Evolutionary conservation across 768 basidiomycete species (phyloP), one percentile per base, ranked within the genome.

Genomic region (Collybia mongolica): DNA sequence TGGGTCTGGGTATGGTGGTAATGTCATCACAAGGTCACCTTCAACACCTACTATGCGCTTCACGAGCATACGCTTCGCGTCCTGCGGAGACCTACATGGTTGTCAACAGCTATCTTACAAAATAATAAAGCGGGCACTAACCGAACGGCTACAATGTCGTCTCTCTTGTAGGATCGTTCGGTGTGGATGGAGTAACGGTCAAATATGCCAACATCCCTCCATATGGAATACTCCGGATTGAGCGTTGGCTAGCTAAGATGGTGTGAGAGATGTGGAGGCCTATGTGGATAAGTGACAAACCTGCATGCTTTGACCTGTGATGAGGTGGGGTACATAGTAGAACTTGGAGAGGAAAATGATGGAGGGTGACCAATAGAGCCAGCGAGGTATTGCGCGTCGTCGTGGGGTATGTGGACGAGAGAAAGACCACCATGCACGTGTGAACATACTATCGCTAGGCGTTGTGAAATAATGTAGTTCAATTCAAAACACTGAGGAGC

Each of bases 231-330:
- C 61, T 89, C 81, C 28, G 88, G 88, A 61, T 90, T 90, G 49
- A 90, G 73, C 26, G 85, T 87, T 24, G 88, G 77, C 82, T 84
- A 71, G 60, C 67, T 69, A 48, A 26, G 39, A 32, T 28, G 38
- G 3, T 38, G 43, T 46, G 40, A 46, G 44, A 18, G 32, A 26
- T n/a, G 44, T 2, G 39, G 11, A 9, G 14, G 18, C 19, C 18
- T 8, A 20, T 38, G 35, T 37, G 44, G n/a, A 37, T 32, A 36
- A 24, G 4, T 15, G 40, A 44, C 71, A 49, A 54, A 86, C 87
- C 83, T 88, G 85, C 87, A 90, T 90, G 58, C 86, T 88, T 41
- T 79, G 69, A 4, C 86, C 88, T 7, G 69, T 72, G 11, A 88
- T 72, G 2, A 72, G 66, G 52, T 82, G 80, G 19, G 86, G 39